Conservation (phyloP, 139 green algal genomes). For the Yamagishiella unicocca region DNA sequence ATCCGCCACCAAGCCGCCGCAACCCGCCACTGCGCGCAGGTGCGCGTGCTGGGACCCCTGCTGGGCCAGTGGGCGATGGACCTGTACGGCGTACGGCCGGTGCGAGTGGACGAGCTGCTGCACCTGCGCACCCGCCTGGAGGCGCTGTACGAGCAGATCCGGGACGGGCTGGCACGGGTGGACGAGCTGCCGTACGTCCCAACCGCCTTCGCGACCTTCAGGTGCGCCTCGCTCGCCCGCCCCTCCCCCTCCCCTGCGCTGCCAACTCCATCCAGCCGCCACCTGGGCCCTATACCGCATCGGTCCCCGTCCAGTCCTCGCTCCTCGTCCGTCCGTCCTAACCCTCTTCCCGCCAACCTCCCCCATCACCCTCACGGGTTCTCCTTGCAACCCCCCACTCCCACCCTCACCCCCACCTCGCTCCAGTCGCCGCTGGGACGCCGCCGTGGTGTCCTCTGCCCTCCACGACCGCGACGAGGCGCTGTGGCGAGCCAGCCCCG, state of each 20-base stretch:
- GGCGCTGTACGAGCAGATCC: slow-evolving; percentile 53
- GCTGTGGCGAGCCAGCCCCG: slow-evolving; percentile 60
- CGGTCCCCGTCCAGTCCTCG: no score
- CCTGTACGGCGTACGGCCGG: slow-evolving; percentile 68
- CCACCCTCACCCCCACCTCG: no score
- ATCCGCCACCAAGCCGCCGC: neutral
- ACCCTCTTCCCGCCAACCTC: neutral
- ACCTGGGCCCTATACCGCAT: no score
- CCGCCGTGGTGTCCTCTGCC: slow-evolving; percentile 61
- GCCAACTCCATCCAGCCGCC: no score
- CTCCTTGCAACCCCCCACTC: no score
- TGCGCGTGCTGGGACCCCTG: slow-evolving; percentile 60
- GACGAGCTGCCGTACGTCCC: slow-evolving; percentile 25
- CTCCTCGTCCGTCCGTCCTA: neutral
- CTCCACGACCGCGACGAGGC: slow-evolving; percentile 73
- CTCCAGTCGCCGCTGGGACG: slow-evolving; percentile 49
- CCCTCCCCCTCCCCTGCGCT: no score
- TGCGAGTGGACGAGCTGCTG: slow-evolving; percentile 69
- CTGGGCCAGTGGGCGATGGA: slow-evolving; percentile 70
- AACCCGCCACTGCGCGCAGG: slow-evolving; percentile 42
- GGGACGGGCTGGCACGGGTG: neutral
- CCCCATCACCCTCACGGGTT: no score
- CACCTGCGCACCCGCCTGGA: slow-evolving; percentile 67
- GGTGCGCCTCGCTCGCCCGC: no score
- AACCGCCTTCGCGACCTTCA: slow-evolving; percentile 79